Percentiles rank a stretch among this genome's conserved stretches.
Evolutionary conservation across 495 filamentous ascomycete species (phyloP).

Genomic region (Usnea hakonensis): DNA sequence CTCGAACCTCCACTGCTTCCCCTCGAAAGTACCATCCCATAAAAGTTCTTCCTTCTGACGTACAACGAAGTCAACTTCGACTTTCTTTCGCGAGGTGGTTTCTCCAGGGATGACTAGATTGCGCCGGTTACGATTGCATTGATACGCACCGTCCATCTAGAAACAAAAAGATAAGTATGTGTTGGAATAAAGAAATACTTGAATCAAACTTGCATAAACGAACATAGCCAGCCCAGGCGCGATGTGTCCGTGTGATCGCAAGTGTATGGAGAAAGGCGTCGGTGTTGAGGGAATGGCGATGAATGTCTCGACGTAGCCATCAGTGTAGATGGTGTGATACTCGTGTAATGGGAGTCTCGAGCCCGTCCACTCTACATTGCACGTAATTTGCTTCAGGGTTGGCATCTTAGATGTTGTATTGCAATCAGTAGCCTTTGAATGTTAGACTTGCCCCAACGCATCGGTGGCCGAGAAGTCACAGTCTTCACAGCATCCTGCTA

Average conservation of each 20-base stretch:
- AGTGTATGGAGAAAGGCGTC: constrained; percentile 34
- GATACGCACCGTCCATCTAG: constrained; percentile 40
- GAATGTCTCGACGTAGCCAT: constrained; percentile 40
- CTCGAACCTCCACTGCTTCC: constrained; percentile 38
- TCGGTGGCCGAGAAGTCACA: not conserved
- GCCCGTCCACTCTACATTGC: constrained; percentile 34
- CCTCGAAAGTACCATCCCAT: constrained; percentile 32
- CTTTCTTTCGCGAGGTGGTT: constrained; percentile 12
- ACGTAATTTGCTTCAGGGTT: constrained; percentile 37
- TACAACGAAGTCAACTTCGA: constrained; percentile 34
- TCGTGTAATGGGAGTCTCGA: constrained; percentile 33
- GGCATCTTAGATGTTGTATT: constrained; percentile 33
- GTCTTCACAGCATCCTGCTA: not conserved
- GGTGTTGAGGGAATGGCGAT: constrained; percentile 33
- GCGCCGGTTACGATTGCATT: constrained; percentile 41
- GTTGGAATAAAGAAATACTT: not conserved
- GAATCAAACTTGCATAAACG: constrained; percentile 28
- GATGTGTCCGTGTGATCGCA: constrained; percentile 36
- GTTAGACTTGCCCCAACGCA: not conserved
- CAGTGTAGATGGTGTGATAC: constrained; percentile 35
- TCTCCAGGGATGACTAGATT: constrained; percentile 27
- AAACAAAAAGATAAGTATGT: not conserved
- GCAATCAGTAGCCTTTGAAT: not conserved
- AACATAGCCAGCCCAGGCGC: constrained; percentile 41
- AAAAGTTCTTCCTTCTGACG: constrained; percentile 40